A percentile compares a stretch with the other conserved stretches of the same genome.
These are phyloP conservation scores for Clonostachys solani DNA, from an alignment of 2,329 filamentous ascomycete genomes.

Conservation along the genomic window DNA sequence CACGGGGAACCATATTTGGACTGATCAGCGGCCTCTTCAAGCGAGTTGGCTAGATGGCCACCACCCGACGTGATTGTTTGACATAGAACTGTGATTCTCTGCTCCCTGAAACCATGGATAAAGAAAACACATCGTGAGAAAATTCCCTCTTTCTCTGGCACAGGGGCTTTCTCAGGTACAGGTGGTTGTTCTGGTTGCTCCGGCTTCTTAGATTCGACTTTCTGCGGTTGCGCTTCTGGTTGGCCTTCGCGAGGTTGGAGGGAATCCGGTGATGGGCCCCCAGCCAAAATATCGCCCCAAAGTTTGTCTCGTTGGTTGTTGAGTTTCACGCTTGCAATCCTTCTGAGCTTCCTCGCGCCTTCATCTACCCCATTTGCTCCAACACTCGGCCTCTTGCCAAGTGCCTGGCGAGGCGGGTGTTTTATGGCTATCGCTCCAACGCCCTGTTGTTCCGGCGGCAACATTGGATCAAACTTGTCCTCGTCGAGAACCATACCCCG, in stretches of 20 bases:
- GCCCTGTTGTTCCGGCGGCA: constrained; percentile 69
- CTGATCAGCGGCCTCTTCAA: constrained; percentile 30
- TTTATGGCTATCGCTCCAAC: constrained; percentile 66
- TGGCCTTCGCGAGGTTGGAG: constrained; percentile 22
- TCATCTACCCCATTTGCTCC: constrained; percentile 46
- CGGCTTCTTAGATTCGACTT: neutral
- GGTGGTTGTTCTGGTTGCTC: neutral
- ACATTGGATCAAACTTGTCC: constrained; percentile 70
- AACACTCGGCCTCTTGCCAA: constrained; percentile 52
- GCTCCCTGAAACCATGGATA: constrained; percentile 53
- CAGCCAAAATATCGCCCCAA: constrained; percentile 79
- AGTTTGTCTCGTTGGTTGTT: constrained; percentile 74
- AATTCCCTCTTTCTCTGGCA: constrained; percentile 29
- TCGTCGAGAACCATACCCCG: constrained; percentile 92
- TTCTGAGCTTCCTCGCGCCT: constrained; percentile 76
- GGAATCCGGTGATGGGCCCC: too few species aligned
- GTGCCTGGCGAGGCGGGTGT: constrained; percentile 35
- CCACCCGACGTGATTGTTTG: constrained; percentile 43
- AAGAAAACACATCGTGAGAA: constrained; percentile 55
- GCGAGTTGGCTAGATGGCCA: constrained; percentile 18
- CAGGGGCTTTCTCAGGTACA: constrained; percentile 10
- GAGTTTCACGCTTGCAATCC: constrained; percentile 81
- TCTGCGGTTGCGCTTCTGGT: constrained; percentile 17
- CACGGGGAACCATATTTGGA: constrained; percentile 21
- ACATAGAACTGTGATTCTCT: constrained; percentile 42